Evolutionary conservation across 2,329 filamentous ascomycete genomes (phyloP).

Genomic region (Plenodomus lindquistii): DNA sequence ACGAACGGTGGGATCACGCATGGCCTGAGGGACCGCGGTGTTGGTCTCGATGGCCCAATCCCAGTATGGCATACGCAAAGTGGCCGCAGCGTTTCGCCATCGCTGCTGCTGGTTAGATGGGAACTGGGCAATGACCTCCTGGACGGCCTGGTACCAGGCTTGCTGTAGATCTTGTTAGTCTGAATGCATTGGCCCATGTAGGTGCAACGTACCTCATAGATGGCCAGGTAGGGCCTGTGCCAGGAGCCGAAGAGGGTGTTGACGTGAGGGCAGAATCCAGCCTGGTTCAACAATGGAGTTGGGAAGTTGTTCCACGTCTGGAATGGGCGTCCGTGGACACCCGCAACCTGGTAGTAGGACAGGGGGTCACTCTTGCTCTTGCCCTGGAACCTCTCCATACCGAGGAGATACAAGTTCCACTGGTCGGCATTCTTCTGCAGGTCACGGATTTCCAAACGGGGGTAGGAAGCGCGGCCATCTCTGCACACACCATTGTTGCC

Average conservation of each 20-base stretch:
- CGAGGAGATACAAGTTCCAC: slow-evolving; percentile 78
- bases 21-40: slow-evolving; percentile 35
- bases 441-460: slow-evolving; percentile 69
- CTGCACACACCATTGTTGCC: slow-evolving; percentile 30
- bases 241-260: slow-evolving; percentile 78
- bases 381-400: slow-evolving; percentile 71
- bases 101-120: slow-evolving; percentile 44
- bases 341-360: slow-evolving; percentile 78
- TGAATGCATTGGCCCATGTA: too few species aligned
- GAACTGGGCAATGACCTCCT: slow-evolving; percentile 48
- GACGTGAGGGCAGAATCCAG: slow-evolving; percentile 76
- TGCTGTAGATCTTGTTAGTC: slow-evolving; percentile 38
- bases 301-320: slow-evolving; percentile 57
- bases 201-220: slow-evolving; percentile 56
- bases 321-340: slow-evolving; percentile 78
- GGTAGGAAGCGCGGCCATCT: slow-evolving; percentile 34
- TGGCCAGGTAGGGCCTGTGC: slow-evolving; percentile 78
- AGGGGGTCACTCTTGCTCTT: slow-evolving; percentile 65
- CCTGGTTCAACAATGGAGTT: slow-evolving; percentile 51
- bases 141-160: slow-evolving; percentile 46
- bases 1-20: slow-evolving; percentile 48
- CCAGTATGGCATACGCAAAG: slow-evolving; percentile 53
- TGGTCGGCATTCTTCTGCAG: slow-evolving; percentile 64
- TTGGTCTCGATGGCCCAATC: slow-evolving; percentile 51
- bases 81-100: slow-evolving; percentile 46